A percentile compares a stretch with the other conserved stretches of the same genome.
These are phyloP conservation scores for Diphasiastrum complanatum DNA, from an alignment of 83 land plant species.

Conservation along the genomic window DNA sequence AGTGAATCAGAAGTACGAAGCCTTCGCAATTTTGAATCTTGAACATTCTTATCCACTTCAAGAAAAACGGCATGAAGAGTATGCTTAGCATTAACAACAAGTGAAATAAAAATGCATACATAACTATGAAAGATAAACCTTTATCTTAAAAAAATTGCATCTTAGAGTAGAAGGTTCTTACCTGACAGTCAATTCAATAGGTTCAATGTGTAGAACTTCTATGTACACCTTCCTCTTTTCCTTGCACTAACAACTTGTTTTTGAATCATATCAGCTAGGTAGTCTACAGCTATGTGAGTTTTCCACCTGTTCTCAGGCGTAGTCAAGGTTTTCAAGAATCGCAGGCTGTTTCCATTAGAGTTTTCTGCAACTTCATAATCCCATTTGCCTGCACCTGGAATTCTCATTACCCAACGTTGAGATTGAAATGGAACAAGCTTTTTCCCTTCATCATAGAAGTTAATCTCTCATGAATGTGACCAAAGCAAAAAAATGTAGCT, in stretches of 20 bases:
- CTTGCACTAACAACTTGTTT: slow-evolving; percentile 56
- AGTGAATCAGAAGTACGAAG: too few relatives aligned
- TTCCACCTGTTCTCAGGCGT: slow-evolving; percentile 4
- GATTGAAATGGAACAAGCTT: too few relatives aligned
- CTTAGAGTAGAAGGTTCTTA: slow-evolving; percentile 6
- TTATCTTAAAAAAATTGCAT: background rate
- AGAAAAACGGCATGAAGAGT: too few relatives aligned
- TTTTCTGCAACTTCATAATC: background rate
- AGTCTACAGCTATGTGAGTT: slow-evolving; percentile 46
- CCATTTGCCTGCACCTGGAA: slow-evolving; percentile 14
- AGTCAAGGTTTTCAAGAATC: background rate
- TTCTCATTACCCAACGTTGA: too few relatives aligned
- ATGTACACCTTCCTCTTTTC: slow-evolving; percentile 73
- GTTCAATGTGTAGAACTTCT: slow-evolving; percentile 59
- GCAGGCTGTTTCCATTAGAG: background rate
- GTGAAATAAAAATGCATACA: too few relatives aligned
- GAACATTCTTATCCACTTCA: too few relatives aligned
- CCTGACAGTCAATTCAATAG: slow-evolving; percentile 78
- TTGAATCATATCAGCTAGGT: slow-evolving; percentile 62
- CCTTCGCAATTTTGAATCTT: too few relatives aligned
- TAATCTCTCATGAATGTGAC: slow-evolving; percentile 40
- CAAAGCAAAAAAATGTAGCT: slow-evolving; percentile 49
- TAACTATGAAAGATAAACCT: background rate
- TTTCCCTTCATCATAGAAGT: too few relatives aligned
- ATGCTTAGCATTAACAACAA: too few relatives aligned